Base-by-base conservation (phyloP, 1,284 basidiomycete genomes). In the Boletus hoseneyae region DNA sequence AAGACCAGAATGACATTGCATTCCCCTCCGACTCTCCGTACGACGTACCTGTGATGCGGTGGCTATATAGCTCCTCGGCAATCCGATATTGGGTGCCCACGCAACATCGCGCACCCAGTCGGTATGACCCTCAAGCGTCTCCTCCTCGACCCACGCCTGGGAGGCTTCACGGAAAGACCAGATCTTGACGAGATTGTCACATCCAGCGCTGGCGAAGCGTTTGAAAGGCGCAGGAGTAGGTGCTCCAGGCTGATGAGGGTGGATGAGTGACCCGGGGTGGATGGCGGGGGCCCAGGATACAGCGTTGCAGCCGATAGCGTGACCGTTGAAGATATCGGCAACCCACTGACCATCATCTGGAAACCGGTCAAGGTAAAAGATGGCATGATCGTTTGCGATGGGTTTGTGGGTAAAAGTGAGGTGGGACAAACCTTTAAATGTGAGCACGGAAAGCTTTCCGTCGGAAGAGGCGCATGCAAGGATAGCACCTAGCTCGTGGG, bases 71-170 rank as follows among this genome's bases (percentile, higher is more conserved):
- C 86, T 90, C 53, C 93, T 83, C 0, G 95, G 91, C 15, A 99
- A 79, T 0, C 96, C 96, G 58, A 98, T 93, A 63, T 93, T 97
- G 0, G 96, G 96, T 5, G 94, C 94, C 90, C 95, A 98, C 0
- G 95, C 92, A 19, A 98, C 95, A 65, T 99, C 96, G 48, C 96
- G 81, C 16, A 99, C 95, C 96, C 96, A 99, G 71, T 99, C 95
- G 2, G 87, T 83, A 70, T 99, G 96, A 0, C 91, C 93, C 47
- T 91, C 88, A 33, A 97, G 79, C 1, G 79, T 81, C 61, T 94
- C 92, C 69, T 96, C 93, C 62, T 93, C 90, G 16, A 80, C 76
- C 93, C 93, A 97, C n/a, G 86, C 78, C 64, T 89, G 83, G 11
- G 81, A 76, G 47, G 85, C 83, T 47, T 88, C 84, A 53, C 77